These are phyloP conservation scores for Malus hybrid DNA, from an alignment of 331 rosid genomes.

Conservation along the genomic window DNA sequence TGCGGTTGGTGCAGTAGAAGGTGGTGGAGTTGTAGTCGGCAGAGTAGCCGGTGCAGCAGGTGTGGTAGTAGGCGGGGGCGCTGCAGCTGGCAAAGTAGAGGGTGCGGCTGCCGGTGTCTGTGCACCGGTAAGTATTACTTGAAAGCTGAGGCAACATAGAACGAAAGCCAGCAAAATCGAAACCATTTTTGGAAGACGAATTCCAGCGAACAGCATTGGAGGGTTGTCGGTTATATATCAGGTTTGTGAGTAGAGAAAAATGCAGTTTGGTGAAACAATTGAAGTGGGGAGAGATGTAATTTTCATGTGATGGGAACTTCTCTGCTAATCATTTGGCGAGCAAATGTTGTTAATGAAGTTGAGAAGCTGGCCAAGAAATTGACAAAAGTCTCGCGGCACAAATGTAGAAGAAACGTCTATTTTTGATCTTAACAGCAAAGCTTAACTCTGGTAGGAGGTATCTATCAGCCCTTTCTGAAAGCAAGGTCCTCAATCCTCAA, in stretches of 20 bases:
- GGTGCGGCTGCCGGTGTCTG: slow-evolving; percentile 42
- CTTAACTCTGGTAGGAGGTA: slow-evolving; percentile 18
- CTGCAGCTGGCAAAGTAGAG: slow-evolving; percentile 18
- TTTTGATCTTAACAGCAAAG: slow-evolving; percentile 21
- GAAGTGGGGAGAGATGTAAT: slow-evolving; percentile 49
- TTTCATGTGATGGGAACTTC: slow-evolving; percentile 45
- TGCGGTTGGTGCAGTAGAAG: slow-evolving; percentile 31
- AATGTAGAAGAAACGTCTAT: slow-evolving; percentile 2
- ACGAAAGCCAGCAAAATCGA: slow-evolving; percentile 29
- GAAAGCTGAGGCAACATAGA: slow-evolving; percentile 29
- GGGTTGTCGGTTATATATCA: slow-evolving; percentile 17
- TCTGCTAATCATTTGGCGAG: slow-evolving; percentile 38
- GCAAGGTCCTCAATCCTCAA: not conserved
- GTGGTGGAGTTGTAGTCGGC: slow-evolving; percentile 27
- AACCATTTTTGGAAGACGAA: slow-evolving; percentile 40
- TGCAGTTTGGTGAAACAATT: slow-evolving; percentile 20
- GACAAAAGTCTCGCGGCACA: not conserved
- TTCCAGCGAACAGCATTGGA: slow-evolving; percentile 9
- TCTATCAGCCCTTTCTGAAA: slow-evolving; percentile 4
- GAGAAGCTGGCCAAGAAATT: not conserved
- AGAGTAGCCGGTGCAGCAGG: slow-evolving; percentile 29
- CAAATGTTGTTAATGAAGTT: slow-evolving; percentile 2
- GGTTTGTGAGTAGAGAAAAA: not conserved
- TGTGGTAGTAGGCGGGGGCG: slow-evolving; percentile 32
- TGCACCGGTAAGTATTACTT: slow-evolving; percentile 30